These are phyloP conservation scores for Geranium brycei DNA, from an alignment of 345 rosid genomes.

Conservation along the genomic window DNA sequence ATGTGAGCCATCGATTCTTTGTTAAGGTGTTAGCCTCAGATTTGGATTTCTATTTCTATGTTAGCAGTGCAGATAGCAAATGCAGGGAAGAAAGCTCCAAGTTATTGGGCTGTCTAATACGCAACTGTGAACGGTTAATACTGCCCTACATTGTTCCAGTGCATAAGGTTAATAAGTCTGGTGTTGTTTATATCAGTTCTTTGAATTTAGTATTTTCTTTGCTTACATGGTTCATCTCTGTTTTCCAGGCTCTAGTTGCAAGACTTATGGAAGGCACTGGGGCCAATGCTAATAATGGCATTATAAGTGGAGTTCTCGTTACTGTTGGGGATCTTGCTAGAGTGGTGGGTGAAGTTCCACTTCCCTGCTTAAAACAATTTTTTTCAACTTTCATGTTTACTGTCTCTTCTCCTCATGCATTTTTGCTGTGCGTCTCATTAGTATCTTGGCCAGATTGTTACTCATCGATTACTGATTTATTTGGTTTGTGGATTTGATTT, in stretches of 20 bases:
- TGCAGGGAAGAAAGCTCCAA: conserved; percentile 98
- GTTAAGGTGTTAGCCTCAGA: neutral
- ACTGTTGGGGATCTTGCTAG: conserved; percentile 99
- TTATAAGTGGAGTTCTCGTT: conserved; percentile 86
- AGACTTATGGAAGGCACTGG: conserved; percentile 82
- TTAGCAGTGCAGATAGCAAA: conserved; percentile 96
- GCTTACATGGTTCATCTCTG: no score
- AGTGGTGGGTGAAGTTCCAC: conserved; percentile 55
- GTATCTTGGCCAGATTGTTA: conserved; percentile 5
- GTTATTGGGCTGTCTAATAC: conserved; percentile 90
- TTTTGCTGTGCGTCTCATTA: neutral
- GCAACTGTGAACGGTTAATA: conserved; percentile 83
- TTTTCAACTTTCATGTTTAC: neutral
- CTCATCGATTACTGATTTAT: no score
- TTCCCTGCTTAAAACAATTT: neutral
- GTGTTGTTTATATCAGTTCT: neutral
- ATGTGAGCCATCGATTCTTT: no score
- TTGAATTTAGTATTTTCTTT: neutral
- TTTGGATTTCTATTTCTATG: conserved; percentile 29
- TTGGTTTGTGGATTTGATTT: conserved; percentile 14
- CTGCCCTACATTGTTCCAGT: conserved; percentile 89
- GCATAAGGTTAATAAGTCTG: conserved; percentile 56
- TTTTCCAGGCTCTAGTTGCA: conserved; percentile 82
- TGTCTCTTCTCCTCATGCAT: neutral
- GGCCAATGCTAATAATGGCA: conserved; percentile 72